These are phyloP conservation scores for Vitis amurensis DNA, from an alignment of 164 flowering plant species.

Conservation along the genomic window DNA sequence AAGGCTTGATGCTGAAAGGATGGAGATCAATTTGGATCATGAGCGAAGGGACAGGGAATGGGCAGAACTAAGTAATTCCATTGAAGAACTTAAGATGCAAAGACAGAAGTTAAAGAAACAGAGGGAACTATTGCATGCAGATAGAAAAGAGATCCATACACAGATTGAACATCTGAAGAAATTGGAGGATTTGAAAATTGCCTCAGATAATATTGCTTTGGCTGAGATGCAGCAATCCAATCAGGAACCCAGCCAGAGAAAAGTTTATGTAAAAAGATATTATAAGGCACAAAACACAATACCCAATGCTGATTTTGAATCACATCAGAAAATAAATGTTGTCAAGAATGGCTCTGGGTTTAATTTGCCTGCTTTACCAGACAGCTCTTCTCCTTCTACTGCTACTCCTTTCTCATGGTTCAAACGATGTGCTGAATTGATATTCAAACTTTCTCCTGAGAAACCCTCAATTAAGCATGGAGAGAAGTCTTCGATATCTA, in stretches of 20 bases:
- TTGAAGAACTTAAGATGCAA: constrained; percentile 84
- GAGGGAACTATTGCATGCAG: constrained; percentile 72
- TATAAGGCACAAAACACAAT: constrained; percentile 20
- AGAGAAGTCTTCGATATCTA: constrained; percentile 14
- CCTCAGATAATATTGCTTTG: constrained; percentile 43
- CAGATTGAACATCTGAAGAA: constrained; percentile 60
- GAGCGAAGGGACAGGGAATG: constrained; percentile 76
- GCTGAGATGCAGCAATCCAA: constrained; percentile 34
- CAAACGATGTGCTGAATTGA: constrained; percentile 56
- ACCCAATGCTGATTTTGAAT: constrained; percentile 18
- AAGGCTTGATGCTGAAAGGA: constrained; percentile 72
- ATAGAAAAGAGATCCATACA: constrained; percentile 60
- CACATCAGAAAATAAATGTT: constrained; percentile 11
- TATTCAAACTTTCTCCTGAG: constrained; percentile 54
- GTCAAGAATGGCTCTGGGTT: constrained; percentile 15
- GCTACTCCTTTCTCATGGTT: constrained; percentile 71
- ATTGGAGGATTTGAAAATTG: constrained; percentile 55
- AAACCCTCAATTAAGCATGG: constrained; percentile 17
- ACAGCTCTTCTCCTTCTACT: constrained; percentile 32
- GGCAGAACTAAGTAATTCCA: constrained; percentile 61
- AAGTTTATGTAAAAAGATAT: constrained; percentile 22
- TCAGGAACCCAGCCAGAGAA: constrained; percentile 19
- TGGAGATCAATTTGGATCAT: constrained; percentile 66
- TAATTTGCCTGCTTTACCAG: constrained; percentile 19
- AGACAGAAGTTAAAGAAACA: constrained; percentile 76